These are phyloP conservation scores for Pilatotrama ljubarskyi DNA, from an alignment of 768 basidiomycete genomes.

Conservation along the genomic window DNA sequence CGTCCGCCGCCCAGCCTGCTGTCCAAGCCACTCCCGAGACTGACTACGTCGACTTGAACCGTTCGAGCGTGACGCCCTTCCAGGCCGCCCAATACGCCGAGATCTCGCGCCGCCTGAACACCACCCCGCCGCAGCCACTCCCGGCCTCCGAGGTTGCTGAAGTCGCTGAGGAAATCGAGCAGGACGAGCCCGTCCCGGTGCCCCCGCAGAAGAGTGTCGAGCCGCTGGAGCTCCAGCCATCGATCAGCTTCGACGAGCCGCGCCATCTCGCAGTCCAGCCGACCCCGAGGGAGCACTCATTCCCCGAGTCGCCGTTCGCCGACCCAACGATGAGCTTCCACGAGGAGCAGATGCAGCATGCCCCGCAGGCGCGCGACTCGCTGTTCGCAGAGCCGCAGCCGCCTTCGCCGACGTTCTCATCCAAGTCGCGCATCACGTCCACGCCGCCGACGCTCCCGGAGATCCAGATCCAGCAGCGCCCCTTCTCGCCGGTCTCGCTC, in stretches of 20 bases:
- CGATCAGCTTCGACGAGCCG: conserved; percentile 7
- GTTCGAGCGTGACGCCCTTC: conserved; percentile 72
- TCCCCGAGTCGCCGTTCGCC: conserved; percentile 32
- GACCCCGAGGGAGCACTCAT: conserved; percentile 12
- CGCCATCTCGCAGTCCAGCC: conserved; percentile 10
- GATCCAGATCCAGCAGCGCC: conserved; percentile 45
- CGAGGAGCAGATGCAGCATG: conserved; percentile 16
- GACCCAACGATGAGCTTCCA: conserved; percentile 22
- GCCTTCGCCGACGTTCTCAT: conserved; percentile 32
- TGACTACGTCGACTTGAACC: conserved; percentile 63
- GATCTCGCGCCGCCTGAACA: conserved; percentile 58
- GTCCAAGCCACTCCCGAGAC: conserved; percentile 23
- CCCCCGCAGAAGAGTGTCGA: conserved; percentile 5
- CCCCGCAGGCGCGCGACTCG: conserved; percentile 14
- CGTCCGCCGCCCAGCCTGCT: conserved; percentile 27
- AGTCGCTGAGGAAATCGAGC: conserved; percentile 12
- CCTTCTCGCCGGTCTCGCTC: conserved; percentile 40
- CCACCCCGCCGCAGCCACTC: conserved; percentile 26
- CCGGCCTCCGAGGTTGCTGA: conserved; percentile 27
- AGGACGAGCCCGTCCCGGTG: conserved; percentile 3
- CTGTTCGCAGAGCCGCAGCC: conserved; percentile 20
- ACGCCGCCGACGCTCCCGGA: conserved; percentile 56
- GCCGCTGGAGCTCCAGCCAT: conserved; percentile 17
- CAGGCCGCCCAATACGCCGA: conserved; percentile 76
- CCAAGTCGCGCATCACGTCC: conserved; percentile 48